Evolutionary conservation across 169 alveolate genomes (phyloP).

Genomic region (Cryptosporidium meleagridis): DNA sequence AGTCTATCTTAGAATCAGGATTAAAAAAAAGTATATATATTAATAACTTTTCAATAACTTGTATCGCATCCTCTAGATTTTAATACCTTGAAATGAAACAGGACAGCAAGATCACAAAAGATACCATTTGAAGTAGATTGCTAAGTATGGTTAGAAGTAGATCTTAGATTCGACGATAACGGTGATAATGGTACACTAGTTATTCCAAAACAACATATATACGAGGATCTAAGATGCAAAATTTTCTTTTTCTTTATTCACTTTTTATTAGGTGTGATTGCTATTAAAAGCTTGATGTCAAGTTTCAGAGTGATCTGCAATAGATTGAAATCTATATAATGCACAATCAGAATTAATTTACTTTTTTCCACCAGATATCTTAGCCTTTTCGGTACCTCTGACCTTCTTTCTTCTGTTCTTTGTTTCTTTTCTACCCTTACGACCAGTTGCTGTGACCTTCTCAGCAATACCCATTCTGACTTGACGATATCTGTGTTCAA

Average conservation of each 20-base stretch:
- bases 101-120: not conserved
- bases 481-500: conserved; percentile 89
- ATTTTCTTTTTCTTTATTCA: no score
- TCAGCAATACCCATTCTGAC: conserved; percentile 87
- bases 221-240: not conserved
- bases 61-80: conserved; percentile 5
- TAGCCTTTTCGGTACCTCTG: conserved; percentile 80
- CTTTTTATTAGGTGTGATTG: not conserved
- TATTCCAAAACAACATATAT: not conserved
- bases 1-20: conserved; percentile 36
- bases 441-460: conserved; percentile 83
- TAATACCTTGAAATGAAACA: conserved; percentile 3
- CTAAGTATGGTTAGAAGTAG: not conserved
- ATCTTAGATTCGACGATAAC: not conserved
- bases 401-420: conserved; percentile 90
- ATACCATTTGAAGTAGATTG: not conserved
- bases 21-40: conserved; percentile 32
- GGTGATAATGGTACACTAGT: not conserved
- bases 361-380: conserved; percentile 83
- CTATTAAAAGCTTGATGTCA: not conserved
- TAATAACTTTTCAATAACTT: not conserved
- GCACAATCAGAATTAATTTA: conserved; percentile 71
- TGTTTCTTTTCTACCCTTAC: conserved; percentile 89
- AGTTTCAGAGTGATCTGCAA: not conserved
- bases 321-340: not conserved